Conservation (phyloP, 805 yeast species). For the Candida easanensis region DNA sequence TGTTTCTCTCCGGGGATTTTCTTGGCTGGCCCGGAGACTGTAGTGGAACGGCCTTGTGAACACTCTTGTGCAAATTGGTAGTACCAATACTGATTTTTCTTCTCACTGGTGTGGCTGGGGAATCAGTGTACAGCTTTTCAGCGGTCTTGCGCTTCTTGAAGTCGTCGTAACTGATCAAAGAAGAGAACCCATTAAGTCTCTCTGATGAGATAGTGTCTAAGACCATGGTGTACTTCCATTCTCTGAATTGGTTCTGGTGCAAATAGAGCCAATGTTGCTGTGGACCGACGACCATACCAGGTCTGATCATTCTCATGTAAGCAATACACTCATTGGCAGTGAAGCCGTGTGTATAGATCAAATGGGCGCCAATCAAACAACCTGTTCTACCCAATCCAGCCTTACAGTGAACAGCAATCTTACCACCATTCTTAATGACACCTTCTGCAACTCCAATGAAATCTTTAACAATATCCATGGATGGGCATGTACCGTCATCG, state of each 20-base stretch:
- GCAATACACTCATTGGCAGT: slow-evolving; percentile 97
- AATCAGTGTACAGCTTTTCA: slow-evolving; percentile 23
- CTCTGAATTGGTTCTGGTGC: slow-evolving; percentile 93
- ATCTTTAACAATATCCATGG: slow-evolving; percentile 86
- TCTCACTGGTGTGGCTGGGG: slow-evolving; percentile 74
- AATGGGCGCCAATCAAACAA: slow-evolving; percentile 94
- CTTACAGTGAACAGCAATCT: slow-evolving; percentile 98
- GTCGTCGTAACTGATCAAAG: slow-evolving; percentile 61
- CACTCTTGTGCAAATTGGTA: slow-evolving; percentile 59
- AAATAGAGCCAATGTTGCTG: slow-evolving; percentile 98
- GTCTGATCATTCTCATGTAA: slow-evolving; percentile 92
- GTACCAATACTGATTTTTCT: slow-evolving; percentile 66
- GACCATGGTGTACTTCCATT: slow-evolving; percentile 92
- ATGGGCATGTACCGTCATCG: slow-evolving; percentile 98
- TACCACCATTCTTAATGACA: slow-evolving; percentile 79
- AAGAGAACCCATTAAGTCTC: slow-evolving; percentile 62
- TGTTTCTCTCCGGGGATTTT: slow-evolving; percentile 44
- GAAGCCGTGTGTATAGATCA: slow-evolving; percentile 93
- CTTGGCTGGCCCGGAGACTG: slow-evolving; percentile 98
- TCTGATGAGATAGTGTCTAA: slow-evolving; percentile 65
- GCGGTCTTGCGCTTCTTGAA: slow-evolving; percentile 50
- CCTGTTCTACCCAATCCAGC: slow-evolving; percentile 99
- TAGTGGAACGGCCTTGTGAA: slow-evolving; percentile 78
- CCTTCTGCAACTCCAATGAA: slow-evolving; percentile 96
- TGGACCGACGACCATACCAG: slow-evolving; percentile 99